Base-by-base conservation (phyloP, 192 early-diverging fungal genomes). In the Oehlia diaphana region DNA sequence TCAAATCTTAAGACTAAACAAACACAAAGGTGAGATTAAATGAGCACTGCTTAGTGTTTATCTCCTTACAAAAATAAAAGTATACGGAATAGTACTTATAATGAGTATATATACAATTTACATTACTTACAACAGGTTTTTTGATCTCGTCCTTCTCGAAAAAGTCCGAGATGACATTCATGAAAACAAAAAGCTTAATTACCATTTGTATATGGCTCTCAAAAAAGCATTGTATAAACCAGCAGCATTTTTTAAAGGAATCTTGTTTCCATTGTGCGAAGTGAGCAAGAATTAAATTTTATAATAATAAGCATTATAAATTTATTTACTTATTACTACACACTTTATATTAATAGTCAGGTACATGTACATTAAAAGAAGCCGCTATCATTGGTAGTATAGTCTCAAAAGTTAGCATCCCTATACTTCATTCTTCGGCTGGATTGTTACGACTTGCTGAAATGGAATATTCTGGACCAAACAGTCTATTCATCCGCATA, bases 171-270 rank as follows among this genome's bases (percentile, higher is more conserved):
- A 96, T 68, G 98, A 99, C 79, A 98, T 99, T 89, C 90, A 88
- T n/a, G 95, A 96, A 64, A 98, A 93, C 83, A 97, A 97, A 82
- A 99, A 97, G 85, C 89, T 99, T 77, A 97, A 98, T 87, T 98
- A 96, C 82, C 98, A 99, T 79, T 85, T 97, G 72, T 99, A 97
- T 84, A 93, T 99, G 91, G 88, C 98, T 9, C 86, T 99, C 69
- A 99, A 98, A 81, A 99, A 99, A 89, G 90, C 93, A 5, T 88
- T 98, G 44, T 99, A 98, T 87, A 99, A 98, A 88, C 96, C 96
- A 35, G 93, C 93, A 8, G 96, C 96, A 28, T 98, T 98, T 81
- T 99, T 98, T 90, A 99, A 98, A 89, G 97, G 98, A 72, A 91
- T 99, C 49, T 77, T 98, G 74, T 92, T 99, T 80, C 98, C 98